Conservation (phyloP, 139 green algal species). For the Diplosphaera chodatii region DNA sequence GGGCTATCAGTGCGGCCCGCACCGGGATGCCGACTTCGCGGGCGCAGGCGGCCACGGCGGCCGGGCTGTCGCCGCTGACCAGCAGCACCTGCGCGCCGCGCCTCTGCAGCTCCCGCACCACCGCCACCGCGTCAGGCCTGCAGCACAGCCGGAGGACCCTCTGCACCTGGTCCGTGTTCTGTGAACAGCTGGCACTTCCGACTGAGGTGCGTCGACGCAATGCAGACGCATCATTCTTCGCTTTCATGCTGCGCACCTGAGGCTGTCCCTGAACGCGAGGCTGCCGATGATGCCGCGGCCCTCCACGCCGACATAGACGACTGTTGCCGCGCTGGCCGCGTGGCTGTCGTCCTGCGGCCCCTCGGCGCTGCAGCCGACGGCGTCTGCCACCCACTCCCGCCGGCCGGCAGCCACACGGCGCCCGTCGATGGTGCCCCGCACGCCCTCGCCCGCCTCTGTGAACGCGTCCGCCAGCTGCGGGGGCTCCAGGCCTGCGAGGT, state of each 20-base stretch:
- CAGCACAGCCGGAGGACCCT: neutral
- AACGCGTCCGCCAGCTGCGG: conserved; percentile 16
- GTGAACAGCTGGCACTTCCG: too few species aligned
- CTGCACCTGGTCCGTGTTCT: too few species aligned
- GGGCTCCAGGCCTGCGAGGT: conserved; percentile 23
- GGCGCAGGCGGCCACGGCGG: conserved; percentile 47
- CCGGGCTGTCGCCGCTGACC: conserved; percentile 70
- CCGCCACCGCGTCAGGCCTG: conserved; percentile 39
- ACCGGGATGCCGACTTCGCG: conserved; percentile 47
- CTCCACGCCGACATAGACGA: conserved; percentile 58
- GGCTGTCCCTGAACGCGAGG: conserved; percentile 56
- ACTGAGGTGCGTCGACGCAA: too few species aligned
- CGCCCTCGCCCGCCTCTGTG: conserved; percentile 62
- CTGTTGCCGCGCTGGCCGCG: neutral
- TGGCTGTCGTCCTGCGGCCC: neutral
- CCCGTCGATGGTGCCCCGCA: conserved; percentile 39
- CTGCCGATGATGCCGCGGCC: conserved; percentile 54
- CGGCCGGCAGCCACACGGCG: conserved; percentile 55
- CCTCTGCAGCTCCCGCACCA: conserved; percentile 49
- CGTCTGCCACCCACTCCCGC: conserved; percentile 54
- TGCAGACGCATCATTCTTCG: too few species aligned
- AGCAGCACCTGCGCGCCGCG: conserved; percentile 62
- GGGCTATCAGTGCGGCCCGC: too few species aligned
- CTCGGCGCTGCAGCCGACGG: neutral
- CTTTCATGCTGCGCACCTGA: too few species aligned